These are phyloP conservation scores for Sequoia sempervirens DNA, from an alignment of 75 land plant genomes.

Conservation along the genomic window DNA sequence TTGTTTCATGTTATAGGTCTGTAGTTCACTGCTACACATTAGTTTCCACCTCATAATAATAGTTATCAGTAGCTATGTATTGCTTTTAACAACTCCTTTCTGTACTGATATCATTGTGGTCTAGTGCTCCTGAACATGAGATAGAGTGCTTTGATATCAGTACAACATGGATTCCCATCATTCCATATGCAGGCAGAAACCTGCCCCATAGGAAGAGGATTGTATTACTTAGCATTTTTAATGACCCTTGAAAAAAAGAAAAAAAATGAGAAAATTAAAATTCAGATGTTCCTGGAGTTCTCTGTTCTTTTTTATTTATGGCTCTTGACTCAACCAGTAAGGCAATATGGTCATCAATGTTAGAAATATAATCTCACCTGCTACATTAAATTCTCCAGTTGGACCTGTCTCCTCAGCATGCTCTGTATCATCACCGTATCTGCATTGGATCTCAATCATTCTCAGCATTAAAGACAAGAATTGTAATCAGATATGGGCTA, in stretches of 20 bases:
- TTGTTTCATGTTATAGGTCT: neutral
- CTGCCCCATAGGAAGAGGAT: neutral
- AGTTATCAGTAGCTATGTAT: neutral
- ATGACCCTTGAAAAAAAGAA: neutral
- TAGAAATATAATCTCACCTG: no score
- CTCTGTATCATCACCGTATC: no score
- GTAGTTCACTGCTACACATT: neutral
- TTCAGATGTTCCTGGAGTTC: neutral
- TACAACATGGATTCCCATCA: neutral
- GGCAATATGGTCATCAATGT: neutral
- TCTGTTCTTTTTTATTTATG: neutral
- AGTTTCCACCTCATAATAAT: neutral
- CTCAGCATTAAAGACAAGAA: no score
- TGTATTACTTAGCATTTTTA: neutral
- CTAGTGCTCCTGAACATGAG: neutral
- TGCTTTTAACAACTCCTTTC: neutral
- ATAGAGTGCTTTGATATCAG: neutral
- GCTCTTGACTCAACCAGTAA: neutral
- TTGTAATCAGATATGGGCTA: no score
- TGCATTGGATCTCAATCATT: no score
- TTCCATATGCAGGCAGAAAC: slow-evolving; percentile 3
- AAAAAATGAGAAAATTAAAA: neutral
- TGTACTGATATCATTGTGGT: slow-evolving; percentile 7
- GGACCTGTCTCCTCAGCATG: no score
- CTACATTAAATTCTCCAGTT: no score